A percentile compares a stretch with the other conserved stretches of the same genome.
Conservation (phyloP, 106 monocot genomes). For the Phalaenopsis equestris region DNA sequence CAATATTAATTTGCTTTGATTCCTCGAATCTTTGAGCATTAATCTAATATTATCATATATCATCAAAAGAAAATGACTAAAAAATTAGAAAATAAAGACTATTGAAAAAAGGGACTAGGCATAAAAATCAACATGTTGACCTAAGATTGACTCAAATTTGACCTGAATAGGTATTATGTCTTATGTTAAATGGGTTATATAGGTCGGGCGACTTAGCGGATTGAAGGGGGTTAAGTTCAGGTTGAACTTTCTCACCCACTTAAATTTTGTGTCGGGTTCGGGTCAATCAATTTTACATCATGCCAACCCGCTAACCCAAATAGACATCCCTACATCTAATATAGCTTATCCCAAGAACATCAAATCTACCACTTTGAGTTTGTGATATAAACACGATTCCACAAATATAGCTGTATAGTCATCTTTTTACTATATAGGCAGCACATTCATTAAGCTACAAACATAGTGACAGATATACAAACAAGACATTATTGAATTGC, state of each 20-base stretch:
- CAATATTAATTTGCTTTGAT: neutral
- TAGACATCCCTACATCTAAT: neutral
- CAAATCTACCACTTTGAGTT: neutral
- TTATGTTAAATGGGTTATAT: too few relatives aligned
- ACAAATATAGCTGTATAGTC: neutral
- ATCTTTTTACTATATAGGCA: neutral
- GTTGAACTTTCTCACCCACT: too few relatives aligned
- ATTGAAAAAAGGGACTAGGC: neutral
- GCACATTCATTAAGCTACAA: neutral
- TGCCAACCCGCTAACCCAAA: too few relatives aligned
- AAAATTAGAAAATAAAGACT: neutral
- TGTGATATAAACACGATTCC: neutral
- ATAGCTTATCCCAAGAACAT: neutral
- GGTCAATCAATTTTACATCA: too few relatives aligned
- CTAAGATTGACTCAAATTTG: neutral
- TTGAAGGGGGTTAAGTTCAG: too few relatives aligned
- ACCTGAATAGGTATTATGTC: neutral
- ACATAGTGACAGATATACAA: neutral
- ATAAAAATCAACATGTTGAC: neutral
- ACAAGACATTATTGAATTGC: neutral
- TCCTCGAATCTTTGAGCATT: neutral
- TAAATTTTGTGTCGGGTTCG: too few relatives aligned
- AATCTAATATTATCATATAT: neutral
- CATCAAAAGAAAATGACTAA: neutral
- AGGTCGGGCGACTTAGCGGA: too few relatives aligned